Evolutionary conservation across 768 basidiomycete genomes (phyloP).

Genomic region (Lyophyllum shimeji): DNA sequence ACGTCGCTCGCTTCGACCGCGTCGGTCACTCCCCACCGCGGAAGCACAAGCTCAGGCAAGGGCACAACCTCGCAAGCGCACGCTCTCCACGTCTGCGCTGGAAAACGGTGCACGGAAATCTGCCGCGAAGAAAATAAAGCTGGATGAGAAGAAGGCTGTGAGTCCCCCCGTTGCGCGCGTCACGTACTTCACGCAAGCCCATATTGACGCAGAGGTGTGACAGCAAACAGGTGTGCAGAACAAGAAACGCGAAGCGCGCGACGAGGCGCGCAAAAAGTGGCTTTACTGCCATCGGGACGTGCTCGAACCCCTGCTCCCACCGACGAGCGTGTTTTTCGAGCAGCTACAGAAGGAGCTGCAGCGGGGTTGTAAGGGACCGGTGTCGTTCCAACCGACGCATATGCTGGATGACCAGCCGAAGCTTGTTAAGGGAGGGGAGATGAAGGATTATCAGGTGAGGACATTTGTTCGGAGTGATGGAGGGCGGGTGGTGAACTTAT

Average conservation of each 20-base stretch:
- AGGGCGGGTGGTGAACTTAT: no score
- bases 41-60: no score
- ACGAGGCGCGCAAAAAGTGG: slow-evolving; percentile 46
- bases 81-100: slow-evolving; percentile 11
- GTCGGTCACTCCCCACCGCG: slow-evolving; percentile 4
- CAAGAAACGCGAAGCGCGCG: slow-evolving; percentile 34
- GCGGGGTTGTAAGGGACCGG: slow-evolving; percentile 5
- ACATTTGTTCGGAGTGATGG: no score
- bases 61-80: slow-evolving; percentile 17
- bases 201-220: background rate
- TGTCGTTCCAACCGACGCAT: slow-evolving; percentile 34
- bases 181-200: background rate
- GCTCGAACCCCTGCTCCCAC: slow-evolving; percentile 47
- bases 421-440: slow-evolving; percentile 51
- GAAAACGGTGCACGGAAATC: slow-evolving; percentile 22
- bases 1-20: slow-evolving; percentile 16
- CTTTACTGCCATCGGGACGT: slow-evolving; percentile 41
- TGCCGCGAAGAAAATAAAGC: slow-evolving; percentile 24
- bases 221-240: slow-evolving; percentile 43
- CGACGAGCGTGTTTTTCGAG: slow-evolving; percentile 35
- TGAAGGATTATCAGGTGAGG: slow-evolving; percentile 75
- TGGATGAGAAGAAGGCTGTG: slow-evolving; percentile 42
- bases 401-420: slow-evolving; percentile 46
- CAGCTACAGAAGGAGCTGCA: slow-evolving; percentile 30
- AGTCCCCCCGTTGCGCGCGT: no score